Percentiles rank a stretch among this genome's conserved stretches.
phyloP scores from a whole-genome alignment of 441 rosid species.

The Arabidopsis hybrid region DNA sequence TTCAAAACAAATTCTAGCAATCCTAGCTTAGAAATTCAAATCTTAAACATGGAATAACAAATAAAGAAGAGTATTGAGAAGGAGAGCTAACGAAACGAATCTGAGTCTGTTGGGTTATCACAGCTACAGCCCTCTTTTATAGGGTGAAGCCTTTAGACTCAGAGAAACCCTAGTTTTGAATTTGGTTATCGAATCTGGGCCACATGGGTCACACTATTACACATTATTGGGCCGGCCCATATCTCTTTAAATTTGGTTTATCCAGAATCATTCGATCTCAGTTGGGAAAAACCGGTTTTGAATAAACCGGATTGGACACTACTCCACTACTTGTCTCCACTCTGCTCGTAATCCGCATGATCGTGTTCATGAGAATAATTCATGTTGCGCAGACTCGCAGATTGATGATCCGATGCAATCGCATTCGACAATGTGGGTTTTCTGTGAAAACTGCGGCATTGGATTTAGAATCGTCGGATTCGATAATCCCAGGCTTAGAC shows the following conservation, averaged over 20 bases:
- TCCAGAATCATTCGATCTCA: not conserved
- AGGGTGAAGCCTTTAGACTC: not conserved
- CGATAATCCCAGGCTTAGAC: constrained; percentile 43
- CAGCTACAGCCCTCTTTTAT: constrained; percentile 1
- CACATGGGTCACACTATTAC: too few relatives aligned
- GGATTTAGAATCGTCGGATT: constrained; percentile 31
- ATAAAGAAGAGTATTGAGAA: not conserved
- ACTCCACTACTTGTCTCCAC: not conserved
- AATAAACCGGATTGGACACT: not conserved
- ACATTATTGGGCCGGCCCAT: not conserved
- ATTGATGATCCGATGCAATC: constrained; percentile 20
- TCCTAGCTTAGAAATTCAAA: not conserved
- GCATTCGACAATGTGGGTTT: constrained; percentile 39
- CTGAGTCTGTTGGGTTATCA: not conserved
- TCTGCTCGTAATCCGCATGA: constrained; percentile 47
- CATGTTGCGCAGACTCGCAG: constrained; percentile 25
- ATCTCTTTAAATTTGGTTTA: not conserved
- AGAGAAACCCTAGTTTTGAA: constrained; percentile 33
- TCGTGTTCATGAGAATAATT: constrained; percentile 35
- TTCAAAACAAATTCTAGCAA: not conserved
- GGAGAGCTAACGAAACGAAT: not conserved
- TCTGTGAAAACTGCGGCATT: constrained; percentile 39
- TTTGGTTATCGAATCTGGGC: not conserved
- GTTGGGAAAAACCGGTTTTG: not conserved
- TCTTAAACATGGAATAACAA: not conserved